phyloP scores from a whole-genome alignment of 352 stramenopile species.

The Peronospora farinosa region DNA sequence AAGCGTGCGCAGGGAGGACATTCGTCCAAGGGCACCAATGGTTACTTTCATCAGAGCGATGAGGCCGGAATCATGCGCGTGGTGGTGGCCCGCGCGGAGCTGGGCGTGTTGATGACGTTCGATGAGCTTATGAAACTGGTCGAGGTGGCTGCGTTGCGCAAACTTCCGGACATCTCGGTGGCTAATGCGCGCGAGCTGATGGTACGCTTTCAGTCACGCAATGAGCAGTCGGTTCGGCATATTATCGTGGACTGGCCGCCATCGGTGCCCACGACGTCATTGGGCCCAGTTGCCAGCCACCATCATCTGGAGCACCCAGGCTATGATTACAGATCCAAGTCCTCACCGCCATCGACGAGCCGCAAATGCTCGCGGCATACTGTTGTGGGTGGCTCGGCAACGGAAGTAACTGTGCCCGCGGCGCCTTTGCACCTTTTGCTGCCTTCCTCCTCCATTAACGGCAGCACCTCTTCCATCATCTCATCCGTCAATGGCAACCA shows the following conservation, averaged over 20 bases:
- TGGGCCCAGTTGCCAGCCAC: not conserved
- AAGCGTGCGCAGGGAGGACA: slow-evolving; percentile 34
- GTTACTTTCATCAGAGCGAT: slow-evolving; percentile 48
- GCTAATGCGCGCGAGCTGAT: slow-evolving; percentile 44
- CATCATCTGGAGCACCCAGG: slow-evolving; percentile 18
- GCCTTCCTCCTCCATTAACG: not conserved
- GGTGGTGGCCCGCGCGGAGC: slow-evolving; percentile 42
- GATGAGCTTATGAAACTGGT: slow-evolving; percentile 54
- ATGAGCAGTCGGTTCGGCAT: slow-evolving; percentile 43
- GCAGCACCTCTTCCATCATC: not conserved
- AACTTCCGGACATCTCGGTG: slow-evolving; percentile 53
- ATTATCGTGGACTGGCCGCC: slow-evolving; percentile 44
- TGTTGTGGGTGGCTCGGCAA: not conserved
- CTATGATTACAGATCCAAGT: slow-evolving; percentile 8
- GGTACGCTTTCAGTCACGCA: slow-evolving; percentile 41
- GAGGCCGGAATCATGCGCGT: slow-evolving; percentile 52
- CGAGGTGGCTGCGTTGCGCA: slow-evolving; percentile 44
- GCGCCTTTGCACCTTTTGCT: slow-evolving; percentile 5
- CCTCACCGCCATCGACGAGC: not conserved
- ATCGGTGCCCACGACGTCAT: not conserved
- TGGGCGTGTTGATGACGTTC: slow-evolving; percentile 63
- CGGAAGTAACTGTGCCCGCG: not conserved
- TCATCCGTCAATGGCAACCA: not conserved
- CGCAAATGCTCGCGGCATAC: not conserved
- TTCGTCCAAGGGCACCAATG: slow-evolving; percentile 8